Evolutionary conservation across 139 green algal genomes (phyloP).

Genomic region (Desmodesmus armatus): DNA sequence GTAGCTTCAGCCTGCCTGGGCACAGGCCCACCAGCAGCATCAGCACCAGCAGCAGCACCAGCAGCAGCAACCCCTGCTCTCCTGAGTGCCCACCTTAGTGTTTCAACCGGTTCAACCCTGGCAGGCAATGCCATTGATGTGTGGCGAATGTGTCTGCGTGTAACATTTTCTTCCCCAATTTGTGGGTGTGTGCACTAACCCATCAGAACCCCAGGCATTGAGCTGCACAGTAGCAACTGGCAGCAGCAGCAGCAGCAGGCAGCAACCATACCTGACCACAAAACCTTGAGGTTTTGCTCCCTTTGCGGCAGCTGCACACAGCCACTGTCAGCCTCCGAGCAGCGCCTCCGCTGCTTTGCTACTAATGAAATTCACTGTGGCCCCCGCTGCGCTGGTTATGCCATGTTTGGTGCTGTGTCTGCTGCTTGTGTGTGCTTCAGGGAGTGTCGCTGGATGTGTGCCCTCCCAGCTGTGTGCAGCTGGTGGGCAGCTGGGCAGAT

Average conservation of each 20-base stretch:
- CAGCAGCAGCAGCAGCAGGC: not conserved
- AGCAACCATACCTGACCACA: not conserved
- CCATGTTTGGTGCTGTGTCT: too few relatives aligned
- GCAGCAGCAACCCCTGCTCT: not conserved
- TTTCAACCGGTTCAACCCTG: too few relatives aligned
- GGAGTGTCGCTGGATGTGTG: not conserved
- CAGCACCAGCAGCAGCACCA: not conserved
- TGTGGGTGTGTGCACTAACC: not conserved
- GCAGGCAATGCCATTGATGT: too few relatives aligned
- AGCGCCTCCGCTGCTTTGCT: too few relatives aligned
- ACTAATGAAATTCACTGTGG: too few relatives aligned
- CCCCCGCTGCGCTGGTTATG: too few relatives aligned
- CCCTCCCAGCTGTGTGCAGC: not conserved
- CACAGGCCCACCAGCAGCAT: not conserved
- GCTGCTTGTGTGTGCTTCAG: not conserved
- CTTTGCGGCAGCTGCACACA: not conserved
- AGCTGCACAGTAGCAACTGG: too few relatives aligned
- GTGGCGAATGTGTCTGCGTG: not conserved
- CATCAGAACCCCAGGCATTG: too few relatives aligned
- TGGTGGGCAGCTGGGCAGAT: slow-evolving; percentile 25
- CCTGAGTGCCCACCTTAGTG: not conserved
- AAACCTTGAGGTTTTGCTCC: not conserved
- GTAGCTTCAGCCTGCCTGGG: not conserved
- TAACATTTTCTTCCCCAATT: not conserved
- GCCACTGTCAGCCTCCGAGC: too few relatives aligned